Evolutionary conservation across 2,329 filamentous ascomycete genomes (phyloP).

Genomic region (Fusarium staphyleae): DNA sequence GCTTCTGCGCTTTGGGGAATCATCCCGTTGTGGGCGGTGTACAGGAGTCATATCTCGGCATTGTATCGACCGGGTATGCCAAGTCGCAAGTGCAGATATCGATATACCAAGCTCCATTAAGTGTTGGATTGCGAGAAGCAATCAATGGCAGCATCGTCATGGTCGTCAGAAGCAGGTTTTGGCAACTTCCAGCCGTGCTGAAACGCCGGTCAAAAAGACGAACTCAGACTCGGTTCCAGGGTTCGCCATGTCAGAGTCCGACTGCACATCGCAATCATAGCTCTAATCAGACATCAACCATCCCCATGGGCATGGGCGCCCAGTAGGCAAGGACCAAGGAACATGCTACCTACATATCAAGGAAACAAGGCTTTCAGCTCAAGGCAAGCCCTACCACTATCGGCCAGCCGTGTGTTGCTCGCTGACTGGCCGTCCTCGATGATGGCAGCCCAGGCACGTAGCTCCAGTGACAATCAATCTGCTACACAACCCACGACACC

Average conservation of each 20-base stretch:
- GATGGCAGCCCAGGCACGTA: slow-evolving; percentile 17
- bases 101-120: slow-evolving; percentile 31
- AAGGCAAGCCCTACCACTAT: slow-evolving; percentile 21
- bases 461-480: slow-evolving; percentile 33
- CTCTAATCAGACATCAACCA: background rate
- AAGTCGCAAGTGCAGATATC: slow-evolving; percentile 14
- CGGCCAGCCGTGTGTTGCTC: slow-evolving; percentile 38
- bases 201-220: slow-evolving; percentile 10
- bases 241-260: slow-evolving; percentile 1
- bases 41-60: slow-evolving; percentile 21
- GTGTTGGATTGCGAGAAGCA: slow-evolving; percentile 6
- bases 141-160: slow-evolving; percentile 6
- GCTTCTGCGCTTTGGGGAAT: slow-evolving; percentile 24
- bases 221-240: slow-evolving; percentile 15
- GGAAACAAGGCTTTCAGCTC: slow-evolving; percentile 20
- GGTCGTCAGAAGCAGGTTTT: slow-evolving; percentile 15
- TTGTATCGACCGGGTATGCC: slow-evolving; percentile 27
- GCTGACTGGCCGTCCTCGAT: slow-evolving; percentile 28
- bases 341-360: background rate
- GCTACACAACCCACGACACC: slow-evolving; percentile 26
- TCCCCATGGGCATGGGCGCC: background rate
- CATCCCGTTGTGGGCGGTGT: slow-evolving; percentile 34
- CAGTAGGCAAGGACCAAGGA: slow-evolving; percentile 27
- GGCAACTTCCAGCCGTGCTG: background rate
- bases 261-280: slow-evolving; percentile 1